These are phyloP conservation scores for Boehmeria nivea DNA, from an alignment of 306 rosid species.

Conservation along the genomic window DNA sequence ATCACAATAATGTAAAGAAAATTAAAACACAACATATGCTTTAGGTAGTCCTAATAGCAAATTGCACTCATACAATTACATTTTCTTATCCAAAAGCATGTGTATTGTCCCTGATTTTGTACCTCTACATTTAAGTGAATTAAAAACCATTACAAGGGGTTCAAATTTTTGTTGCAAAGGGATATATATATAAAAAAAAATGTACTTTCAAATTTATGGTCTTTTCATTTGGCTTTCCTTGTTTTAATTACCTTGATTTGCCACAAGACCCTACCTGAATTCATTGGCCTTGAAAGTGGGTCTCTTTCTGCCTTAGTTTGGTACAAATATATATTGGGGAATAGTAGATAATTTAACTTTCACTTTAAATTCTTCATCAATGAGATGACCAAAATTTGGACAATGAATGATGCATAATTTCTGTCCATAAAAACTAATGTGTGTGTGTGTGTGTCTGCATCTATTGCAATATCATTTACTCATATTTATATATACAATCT, in stretches of 20 bases:
- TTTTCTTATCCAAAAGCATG: constrained; percentile 20
- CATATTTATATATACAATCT: background rate
- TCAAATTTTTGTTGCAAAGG: background rate
- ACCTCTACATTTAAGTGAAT: constrained; percentile 1
- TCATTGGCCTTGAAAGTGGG: constrained; percentile 2
- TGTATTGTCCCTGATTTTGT: constrained; percentile 11
- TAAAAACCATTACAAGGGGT: background rate
- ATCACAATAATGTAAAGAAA: constrained; percentile 25
- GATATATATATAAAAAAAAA: background rate
- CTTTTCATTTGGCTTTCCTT: constrained; percentile 5
- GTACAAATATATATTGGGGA: background rate
- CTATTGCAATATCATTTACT: background rate
- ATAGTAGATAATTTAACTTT: background rate
- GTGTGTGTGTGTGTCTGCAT: background rate
- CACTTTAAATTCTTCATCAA: background rate
- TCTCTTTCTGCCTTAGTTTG: background rate
- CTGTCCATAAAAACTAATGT: background rate
- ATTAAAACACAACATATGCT: background rate
- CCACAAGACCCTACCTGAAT: constrained; percentile 5
- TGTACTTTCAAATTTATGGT: constrained; percentile 1
- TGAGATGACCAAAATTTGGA: background rate
- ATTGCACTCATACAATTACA: too few relatives aligned
- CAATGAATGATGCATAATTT: constrained; percentile 4
- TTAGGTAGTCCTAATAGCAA: background rate
- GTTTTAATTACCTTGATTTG: background rate